These are phyloP conservation scores for Talaromyces sp. DNA, from an alignment of 2,329 filamentous ascomycete species.

Conservation along the genomic window DNA sequence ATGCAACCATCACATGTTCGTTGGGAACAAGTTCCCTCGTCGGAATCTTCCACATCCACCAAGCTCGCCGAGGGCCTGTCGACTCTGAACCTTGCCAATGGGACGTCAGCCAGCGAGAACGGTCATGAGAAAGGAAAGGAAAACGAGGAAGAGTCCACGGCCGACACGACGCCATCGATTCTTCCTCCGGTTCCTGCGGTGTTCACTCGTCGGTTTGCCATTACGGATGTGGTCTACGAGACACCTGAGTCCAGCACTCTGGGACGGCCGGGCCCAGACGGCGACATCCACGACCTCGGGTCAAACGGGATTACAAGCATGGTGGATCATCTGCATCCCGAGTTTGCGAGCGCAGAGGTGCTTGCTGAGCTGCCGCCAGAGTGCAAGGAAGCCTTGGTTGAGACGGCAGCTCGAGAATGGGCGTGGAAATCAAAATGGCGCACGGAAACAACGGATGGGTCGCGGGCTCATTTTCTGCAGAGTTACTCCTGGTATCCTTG, in stretches of 20 bases:
- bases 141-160: conserved; percentile 5
- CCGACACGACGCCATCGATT: conserved; percentile 24
- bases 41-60: conserved; percentile 24
- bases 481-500: conserved; percentile 37
- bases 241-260: conserved; percentile 54
- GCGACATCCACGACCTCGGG: conserved; percentile 34
- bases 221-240: conserved; percentile 57
- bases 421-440: conserved; percentile 73
- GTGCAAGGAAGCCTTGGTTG: conserved; percentile 67
- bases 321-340: conserved; percentile 27
- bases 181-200: conserved; percentile 53
- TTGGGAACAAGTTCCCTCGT: conserved; percentile 64
- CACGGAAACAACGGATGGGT: conserved; percentile 56
- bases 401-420: conserved; percentile 58
- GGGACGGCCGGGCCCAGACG: conserved; percentile 51
- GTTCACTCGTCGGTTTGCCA: conserved; percentile 57
- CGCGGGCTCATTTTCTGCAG: conserved; percentile 26
- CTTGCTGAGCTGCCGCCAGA: conserved; percentile 39
- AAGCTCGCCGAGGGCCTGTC: conserved; percentile 30
- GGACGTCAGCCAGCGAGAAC: conserved; percentile 17
- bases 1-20: conserved; percentile 87
- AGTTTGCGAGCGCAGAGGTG: conserved; percentile 35
- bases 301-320: conserved; percentile 37
- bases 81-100: conserved; percentile 29
- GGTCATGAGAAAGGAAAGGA: not conserved